Evolutionary conservation across 2,329 filamentous ascomycete species (phyloP), one percentile per base, ranked within the genome.

Genomic region (Colletotrichum sp.): DNA sequence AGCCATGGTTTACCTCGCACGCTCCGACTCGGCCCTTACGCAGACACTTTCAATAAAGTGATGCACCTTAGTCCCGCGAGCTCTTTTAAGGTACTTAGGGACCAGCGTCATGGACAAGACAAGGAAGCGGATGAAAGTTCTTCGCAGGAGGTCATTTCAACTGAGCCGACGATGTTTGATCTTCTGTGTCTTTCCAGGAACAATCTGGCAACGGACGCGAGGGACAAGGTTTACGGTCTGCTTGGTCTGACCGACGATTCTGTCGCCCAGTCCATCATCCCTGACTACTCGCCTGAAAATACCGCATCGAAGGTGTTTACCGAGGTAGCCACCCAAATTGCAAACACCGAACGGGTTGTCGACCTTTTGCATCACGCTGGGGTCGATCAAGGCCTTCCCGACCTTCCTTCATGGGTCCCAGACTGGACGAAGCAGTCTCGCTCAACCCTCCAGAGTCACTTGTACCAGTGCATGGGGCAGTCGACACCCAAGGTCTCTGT

Each of bases 341-440:
- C 71, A 15, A n/a, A 44, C 2, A 18, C 24, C 2, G 26, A 36
- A 8, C 30, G n/a, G 9, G 49, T 28, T 9, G 16, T n/a, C 1
- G 34, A 62, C 16, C n/a, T 75, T 2, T 32, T 75, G 3, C 72
- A 71, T 3, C 68, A 75, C 18, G 72, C 72, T 1, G 72, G 72
- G 34, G n/a, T 71, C 5, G 44, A 75, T 18, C 72, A 71, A 32
- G 16, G 18, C 4, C 34, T 75, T 15, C 12, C 32, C 4, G 28
- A 44, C 3, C 32, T 75, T 16, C 67, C 72, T 8, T 75, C 67
- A 5, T 75, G 67, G 72, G 72, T 70, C 5, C 67, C 72, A 1
- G 72, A 75, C 60, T 75, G 72, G 72, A 66, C 72, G 8, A 60
- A 36, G 49, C 72, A 71, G n/a, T 75, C 72, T 1, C 44, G 67